phyloP scores from a whole-genome alignment of 2,329 filamentous ascomycete genomes.

The Pestalotiopsis sp. region DNA sequence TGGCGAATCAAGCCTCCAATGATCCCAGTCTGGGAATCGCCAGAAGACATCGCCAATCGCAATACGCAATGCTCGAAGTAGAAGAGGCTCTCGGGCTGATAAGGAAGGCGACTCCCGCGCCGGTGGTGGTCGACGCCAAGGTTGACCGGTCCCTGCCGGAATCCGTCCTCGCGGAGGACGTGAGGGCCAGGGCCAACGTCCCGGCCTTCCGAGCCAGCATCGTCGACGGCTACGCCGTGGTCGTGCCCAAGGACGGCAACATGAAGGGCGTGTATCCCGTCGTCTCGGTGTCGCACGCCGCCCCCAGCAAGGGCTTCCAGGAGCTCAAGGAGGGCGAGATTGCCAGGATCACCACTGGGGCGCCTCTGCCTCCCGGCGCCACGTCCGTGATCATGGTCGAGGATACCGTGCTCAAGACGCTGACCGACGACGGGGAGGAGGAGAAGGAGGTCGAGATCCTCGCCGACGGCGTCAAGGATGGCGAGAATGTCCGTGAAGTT shows the following conservation, averaged over 20 bases:
- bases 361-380: constrained; percentile 84
- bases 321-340: constrained; percentile 74
- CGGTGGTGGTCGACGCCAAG: constrained; percentile 56
- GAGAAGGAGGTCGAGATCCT: constrained; percentile 88
- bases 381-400: constrained; percentile 97
- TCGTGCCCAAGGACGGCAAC: constrained; percentile 63
- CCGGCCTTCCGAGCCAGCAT: constrained; percentile 95
- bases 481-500: constrained; percentile 89
- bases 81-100: constrained; percentile 78
- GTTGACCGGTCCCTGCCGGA: constrained; percentile 72
- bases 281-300: constrained; percentile 82
- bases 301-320: constrained; percentile 65
- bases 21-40: constrained; percentile 64
- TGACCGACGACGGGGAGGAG: constrained; percentile 79
- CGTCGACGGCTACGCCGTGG: constrained; percentile 92
- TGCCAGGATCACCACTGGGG: constrained; percentile 91
- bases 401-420: constrained; percentile 77
- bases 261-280: constrained; percentile 86
- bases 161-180: constrained; percentile 79
- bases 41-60: constrained; percentile 79
- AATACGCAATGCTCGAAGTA: constrained; percentile 90
- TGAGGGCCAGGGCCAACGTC: constrained; percentile 79
- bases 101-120: constrained; percentile 69
- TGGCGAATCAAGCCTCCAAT: constrained; percentile 58
- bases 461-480: constrained; percentile 71